Percentiles rank a stretch among this genome's conserved stretches.
Conservation (phyloP, 2,329 filamentous ascomycete genomes). For the Fusarium robinianum region DNA sequence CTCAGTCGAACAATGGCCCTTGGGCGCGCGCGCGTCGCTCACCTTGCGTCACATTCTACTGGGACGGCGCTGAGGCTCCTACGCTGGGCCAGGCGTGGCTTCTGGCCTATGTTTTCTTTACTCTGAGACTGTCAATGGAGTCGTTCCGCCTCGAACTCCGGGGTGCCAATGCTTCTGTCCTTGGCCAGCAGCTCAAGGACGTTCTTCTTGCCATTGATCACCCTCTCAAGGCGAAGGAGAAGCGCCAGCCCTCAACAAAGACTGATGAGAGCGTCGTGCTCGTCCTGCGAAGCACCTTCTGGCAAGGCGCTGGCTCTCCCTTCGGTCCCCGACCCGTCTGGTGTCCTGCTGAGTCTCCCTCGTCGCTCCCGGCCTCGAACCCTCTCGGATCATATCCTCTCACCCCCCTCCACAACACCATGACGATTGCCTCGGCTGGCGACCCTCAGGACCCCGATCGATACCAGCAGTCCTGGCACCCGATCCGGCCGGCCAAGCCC, state of each 20-base stretch:
- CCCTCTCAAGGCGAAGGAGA: conserved; percentile 45
- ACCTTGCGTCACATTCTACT: conserved; percentile 51
- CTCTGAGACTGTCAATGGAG: conserved; percentile 53
- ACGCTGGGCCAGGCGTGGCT: conserved; percentile 58
- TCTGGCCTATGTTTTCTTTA: conserved; percentile 57
- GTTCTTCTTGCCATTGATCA: conserved; percentile 56
- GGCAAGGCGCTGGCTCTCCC: conserved; percentile 71
- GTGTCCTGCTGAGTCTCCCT: conserved; percentile 54
- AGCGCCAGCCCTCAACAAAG: conserved; percentile 28
- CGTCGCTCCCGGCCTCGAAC: conserved; percentile 41
- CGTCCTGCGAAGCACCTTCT: conserved; percentile 62
- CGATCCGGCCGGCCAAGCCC: conserved; percentile 73
- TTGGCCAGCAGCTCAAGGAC: conserved; percentile 49
- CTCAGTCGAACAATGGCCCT: conserved; percentile 57
- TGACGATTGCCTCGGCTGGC: conserved; percentile 45
- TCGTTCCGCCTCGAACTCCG: conserved; percentile 52
- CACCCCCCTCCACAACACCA: conserved; percentile 53
- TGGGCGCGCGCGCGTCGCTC: conserved; percentile 62
- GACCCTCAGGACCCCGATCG: conserved; percentile 48
- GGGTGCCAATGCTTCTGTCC: conserved; percentile 43
- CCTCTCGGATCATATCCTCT: conserved; percentile 53
- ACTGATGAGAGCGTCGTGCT: conserved; percentile 45
- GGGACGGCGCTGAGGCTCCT: conserved; percentile 48
- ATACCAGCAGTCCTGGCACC: conserved; percentile 65
- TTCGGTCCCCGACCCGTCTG: conserved; percentile 67